phyloP scores from a whole-genome alignment of 192 early-diverging fungal genomes.

The Mortierella alpina region DNA sequence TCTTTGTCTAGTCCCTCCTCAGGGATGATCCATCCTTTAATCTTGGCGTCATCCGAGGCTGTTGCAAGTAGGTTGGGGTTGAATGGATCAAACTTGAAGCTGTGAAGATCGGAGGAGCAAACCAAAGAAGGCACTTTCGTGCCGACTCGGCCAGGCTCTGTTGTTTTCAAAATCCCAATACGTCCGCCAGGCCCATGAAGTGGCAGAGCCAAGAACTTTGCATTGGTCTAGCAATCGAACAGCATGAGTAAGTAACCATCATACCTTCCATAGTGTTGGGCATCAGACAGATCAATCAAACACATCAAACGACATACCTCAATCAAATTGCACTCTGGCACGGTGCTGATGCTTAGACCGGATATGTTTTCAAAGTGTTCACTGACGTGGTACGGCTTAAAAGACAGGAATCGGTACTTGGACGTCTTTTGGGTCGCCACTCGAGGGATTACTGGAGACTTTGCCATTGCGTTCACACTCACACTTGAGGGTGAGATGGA shows the following conservation, averaged over 20 bases:
- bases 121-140: constrained; percentile 66
- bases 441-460: constrained; percentile 11
- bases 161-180: constrained; percentile 73
- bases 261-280: neutral
- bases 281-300: too few species aligned
- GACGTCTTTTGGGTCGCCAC: constrained; percentile 55
- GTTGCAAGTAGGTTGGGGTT: constrained; percentile 65
- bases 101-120: constrained; percentile 68
- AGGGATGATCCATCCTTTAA: constrained; percentile 66
- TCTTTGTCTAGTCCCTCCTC: constrained; percentile 68
- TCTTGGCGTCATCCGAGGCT: constrained; percentile 73
- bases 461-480: neutral
- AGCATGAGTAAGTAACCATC: neutral
- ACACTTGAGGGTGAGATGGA: neutral
- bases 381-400: constrained; percentile 67
- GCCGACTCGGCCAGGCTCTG: constrained; percentile 77
- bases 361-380: constrained; percentile 75
- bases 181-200: constrained; percentile 84
- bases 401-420: constrained; percentile 70
- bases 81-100: constrained; percentile 83
- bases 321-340: constrained; percentile 67
- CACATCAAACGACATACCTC: constrained; percentile 55
- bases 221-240: constrained; percentile 55
- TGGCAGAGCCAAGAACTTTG: constrained; percentile 75
- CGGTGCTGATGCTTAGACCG: constrained; percentile 61